Evolutionary conservation across 139 green algal species (phyloP).

Genomic region (Helicosporidium sp.): DNA sequence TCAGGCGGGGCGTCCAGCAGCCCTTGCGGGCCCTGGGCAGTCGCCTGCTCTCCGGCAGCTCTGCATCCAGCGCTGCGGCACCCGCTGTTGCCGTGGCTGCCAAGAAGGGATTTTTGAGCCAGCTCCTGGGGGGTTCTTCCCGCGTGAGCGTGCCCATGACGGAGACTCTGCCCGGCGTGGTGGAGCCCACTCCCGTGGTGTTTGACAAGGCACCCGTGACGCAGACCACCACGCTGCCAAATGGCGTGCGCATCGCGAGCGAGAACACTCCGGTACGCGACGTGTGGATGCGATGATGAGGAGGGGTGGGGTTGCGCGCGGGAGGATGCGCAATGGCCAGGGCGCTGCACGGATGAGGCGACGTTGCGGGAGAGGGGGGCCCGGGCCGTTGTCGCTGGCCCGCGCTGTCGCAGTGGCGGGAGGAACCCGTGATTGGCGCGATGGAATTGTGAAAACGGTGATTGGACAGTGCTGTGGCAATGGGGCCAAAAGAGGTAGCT

Average conservation of each 20-base stretch:
- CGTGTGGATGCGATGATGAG: background rate
- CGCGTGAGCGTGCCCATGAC: slow-evolving; percentile 39
- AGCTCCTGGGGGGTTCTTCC: slow-evolving; percentile 15
- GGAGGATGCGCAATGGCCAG: too few species aligned
- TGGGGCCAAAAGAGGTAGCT: too few species aligned
- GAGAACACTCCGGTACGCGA: slow-evolving; percentile 68
- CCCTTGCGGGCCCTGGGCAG: background rate
- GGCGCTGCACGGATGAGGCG: too few species aligned
- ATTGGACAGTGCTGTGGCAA: too few species aligned
- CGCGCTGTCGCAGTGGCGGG: too few species aligned
- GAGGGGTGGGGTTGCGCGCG: too few species aligned
- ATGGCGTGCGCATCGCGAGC: slow-evolving; percentile 66
- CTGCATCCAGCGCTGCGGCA: background rate
- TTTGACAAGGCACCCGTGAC: slow-evolving; percentile 34
- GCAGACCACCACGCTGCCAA: slow-evolving; percentile 57
- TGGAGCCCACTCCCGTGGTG: slow-evolving; percentile 6
- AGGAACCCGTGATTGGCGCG: too few species aligned
- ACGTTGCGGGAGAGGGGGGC: background rate
- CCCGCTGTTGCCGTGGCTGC: slow-evolving; percentile 4
- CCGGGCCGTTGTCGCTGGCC: too few species aligned
- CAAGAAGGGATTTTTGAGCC: slow-evolving; percentile 12
- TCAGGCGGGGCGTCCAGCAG: background rate
- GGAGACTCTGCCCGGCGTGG: slow-evolving; percentile 45
- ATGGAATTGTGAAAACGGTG: too few species aligned
- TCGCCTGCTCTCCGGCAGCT: background rate